These are phyloP conservation scores for Penicillium taxi DNA, from an alignment of 495 filamentous ascomycete species.

Conservation along the genomic window DNA sequence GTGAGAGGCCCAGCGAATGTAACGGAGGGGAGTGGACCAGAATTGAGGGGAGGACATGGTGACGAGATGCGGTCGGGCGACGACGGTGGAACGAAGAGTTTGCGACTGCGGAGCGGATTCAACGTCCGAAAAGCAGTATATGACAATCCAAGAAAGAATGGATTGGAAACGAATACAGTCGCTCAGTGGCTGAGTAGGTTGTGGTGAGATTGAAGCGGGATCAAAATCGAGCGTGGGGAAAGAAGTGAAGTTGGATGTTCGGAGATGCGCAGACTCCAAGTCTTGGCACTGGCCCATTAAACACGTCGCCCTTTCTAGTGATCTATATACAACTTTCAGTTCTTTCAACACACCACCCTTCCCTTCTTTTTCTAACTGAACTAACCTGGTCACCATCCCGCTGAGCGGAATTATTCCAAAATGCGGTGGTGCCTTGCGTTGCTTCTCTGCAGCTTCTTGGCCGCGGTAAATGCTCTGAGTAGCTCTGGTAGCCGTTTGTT, in stretches of 20 bases:
- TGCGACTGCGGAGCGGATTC: slow-evolving; percentile 3
- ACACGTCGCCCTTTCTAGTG: slow-evolving; percentile 42
- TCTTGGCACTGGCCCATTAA: slow-evolving; percentile 41
- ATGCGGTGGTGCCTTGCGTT: slow-evolving; percentile 76
- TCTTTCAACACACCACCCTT: slow-evolving; percentile 14
- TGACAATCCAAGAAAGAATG: slow-evolving; percentile 2
- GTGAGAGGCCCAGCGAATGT: slow-evolving; percentile 78
- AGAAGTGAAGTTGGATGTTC: slow-evolving; percentile 25
- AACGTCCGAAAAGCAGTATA: slow-evolving; percentile 1
- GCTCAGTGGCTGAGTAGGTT: slow-evolving; percentile 7
- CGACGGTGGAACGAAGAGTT: slow-evolving; percentile 10
- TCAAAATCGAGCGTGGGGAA: slow-evolving; percentile 21
- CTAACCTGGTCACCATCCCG: slow-evolving; percentile 24
- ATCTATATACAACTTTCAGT: slow-evolving; percentile 15
- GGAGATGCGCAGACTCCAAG: slow-evolving; percentile 33
- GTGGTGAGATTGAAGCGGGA: slow-evolving; percentile 7
- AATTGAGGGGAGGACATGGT: slow-evolving; percentile 69
- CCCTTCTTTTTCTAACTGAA: slow-evolving; percentile 12
- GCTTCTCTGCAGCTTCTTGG: slow-evolving; percentile 54
- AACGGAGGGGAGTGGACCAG: slow-evolving; percentile 72
- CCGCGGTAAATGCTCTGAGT: slow-evolving; percentile 67
- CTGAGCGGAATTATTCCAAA: slow-evolving; percentile 37
- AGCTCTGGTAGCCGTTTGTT: slow-evolving; percentile 73
- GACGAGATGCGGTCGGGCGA: slow-evolving; percentile 14
- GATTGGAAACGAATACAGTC: not conserved